These are phyloP conservation scores for Bretschneidera sinensis DNA, from an alignment of 345 rosid species.

Conservation along the genomic window DNA sequence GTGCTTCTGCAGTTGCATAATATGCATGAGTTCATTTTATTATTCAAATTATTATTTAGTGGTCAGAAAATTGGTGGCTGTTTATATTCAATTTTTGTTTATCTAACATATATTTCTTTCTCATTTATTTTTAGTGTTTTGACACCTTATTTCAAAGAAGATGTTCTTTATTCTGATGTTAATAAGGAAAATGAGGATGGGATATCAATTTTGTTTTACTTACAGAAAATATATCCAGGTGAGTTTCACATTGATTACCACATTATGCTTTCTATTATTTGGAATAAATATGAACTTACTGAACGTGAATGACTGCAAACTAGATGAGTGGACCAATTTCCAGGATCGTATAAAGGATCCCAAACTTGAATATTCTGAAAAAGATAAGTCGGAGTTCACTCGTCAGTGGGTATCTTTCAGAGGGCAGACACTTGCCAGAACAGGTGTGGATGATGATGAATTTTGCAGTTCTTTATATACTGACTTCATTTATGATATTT, in stretches of 20 bases:
- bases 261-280: constrained; percentile 10
- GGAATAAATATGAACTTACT: constrained; percentile 12
- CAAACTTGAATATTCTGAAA: constrained; percentile 11
- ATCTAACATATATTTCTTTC: constrained; percentile 19
- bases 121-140: constrained; percentile 57
- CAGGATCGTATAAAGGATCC: constrained; percentile 47
- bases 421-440: constrained; percentile 90
- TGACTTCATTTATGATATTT: constrained; percentile 10
- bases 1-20: no score
- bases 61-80: not conserved
- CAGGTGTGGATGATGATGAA: constrained; percentile 41
- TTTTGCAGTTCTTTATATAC: not conserved
- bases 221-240: constrained; percentile 92
- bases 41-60: no score
- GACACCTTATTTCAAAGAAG: constrained; percentile 87
- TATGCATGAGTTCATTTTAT: no score
- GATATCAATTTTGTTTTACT: constrained; percentile 67
- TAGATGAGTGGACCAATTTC: constrained; percentile 91
- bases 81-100: no score
- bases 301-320: constrained; percentile 17
- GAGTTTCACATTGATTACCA: constrained; percentile 27
- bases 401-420: constrained; percentile 93
- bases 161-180: constrained; percentile 80
- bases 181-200: constrained; percentile 91
- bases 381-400: constrained; percentile 33